Conservation (phyloP, 345 rosid species). For the Eucalyptus pauciflora region DNA sequence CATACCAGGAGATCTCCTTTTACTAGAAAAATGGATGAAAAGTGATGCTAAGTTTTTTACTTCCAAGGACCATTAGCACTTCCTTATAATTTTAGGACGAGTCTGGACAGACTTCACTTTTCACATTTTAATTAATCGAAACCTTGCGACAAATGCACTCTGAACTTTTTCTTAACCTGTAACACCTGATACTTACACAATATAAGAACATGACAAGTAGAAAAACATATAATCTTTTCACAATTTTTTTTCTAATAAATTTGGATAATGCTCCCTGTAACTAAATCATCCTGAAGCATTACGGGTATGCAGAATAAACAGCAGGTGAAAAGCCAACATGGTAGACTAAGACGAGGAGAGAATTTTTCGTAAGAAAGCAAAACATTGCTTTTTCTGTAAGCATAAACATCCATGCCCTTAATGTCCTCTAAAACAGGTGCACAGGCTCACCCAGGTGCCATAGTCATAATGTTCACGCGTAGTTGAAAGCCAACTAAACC, state of each 20-base stretch:
- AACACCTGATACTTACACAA: neutral
- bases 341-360: neutral
- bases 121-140: neutral
- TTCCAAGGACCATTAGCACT: neutral
- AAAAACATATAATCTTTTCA: neutral
- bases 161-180: neutral
- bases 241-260: neutral
- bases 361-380: neutral
- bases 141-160: neutral
- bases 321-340: neutral
- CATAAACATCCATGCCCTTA: neutral
- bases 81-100: neutral
- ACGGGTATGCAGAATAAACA: neutral
- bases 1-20: neutral
- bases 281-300: neutral
- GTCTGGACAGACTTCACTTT: neutral
- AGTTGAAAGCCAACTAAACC: neutral
- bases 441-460: neutral
- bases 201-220: neutral
- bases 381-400: neutral
- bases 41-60: neutral
- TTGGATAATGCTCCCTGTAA: neutral
- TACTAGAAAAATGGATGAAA: neutral
- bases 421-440: neutral
- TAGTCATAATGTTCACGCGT: neutral